phyloP scores from a whole-genome alignment of 768 basidiomycete genomes.

The Pisolithus microcarpus region DNA sequence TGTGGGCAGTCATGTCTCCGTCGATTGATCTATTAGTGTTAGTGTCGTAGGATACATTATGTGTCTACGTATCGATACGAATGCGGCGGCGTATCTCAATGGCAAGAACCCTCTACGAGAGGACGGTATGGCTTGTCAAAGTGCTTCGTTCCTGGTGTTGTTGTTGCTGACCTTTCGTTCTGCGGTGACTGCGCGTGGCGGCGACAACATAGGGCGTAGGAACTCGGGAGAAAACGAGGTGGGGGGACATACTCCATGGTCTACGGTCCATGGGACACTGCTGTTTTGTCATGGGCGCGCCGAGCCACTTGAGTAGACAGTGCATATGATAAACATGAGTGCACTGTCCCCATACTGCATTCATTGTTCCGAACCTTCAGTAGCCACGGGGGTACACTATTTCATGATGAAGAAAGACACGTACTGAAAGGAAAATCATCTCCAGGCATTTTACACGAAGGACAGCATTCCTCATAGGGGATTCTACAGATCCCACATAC shows the following conservation, averaged over 20 bases:
- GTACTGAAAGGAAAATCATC: conserved; percentile 90
- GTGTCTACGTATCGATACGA: too few relatives aligned
- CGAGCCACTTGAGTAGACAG: conserved; percentile 94
- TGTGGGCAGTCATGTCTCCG: too few relatives aligned
- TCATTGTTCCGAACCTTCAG: conserved; percentile 8
- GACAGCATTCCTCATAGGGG: conserved; percentile 91
- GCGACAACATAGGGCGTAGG: too few relatives aligned
- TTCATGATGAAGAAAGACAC: conserved; percentile 20
- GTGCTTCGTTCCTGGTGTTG: background rate
- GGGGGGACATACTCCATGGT: conserved; percentile 67
- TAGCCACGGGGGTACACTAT: background rate
- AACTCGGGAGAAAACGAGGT: too few relatives aligned
- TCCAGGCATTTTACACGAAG: conserved; percentile 92
- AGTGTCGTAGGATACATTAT: too few relatives aligned
- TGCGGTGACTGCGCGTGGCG: conserved; percentile 38
- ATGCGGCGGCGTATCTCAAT: background rate
- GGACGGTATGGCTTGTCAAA: background rate
- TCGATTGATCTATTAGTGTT: too few relatives aligned
- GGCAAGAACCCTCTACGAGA: background rate
- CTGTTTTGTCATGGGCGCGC: conserved; percentile 80
- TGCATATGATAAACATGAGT: conserved; percentile 99
- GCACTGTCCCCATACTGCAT: conserved; percentile 90
- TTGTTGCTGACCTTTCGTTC: conserved; percentile 39
- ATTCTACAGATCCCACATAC: conserved; percentile 83
- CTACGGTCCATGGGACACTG: conserved; percentile 97